Percentiles rank a stretch among this genome's conserved stretches.
Evolutionary conservation across 495 filamentous ascomycete genomes (phyloP).

Genomic region (Penicillium samsonianum): DNA sequence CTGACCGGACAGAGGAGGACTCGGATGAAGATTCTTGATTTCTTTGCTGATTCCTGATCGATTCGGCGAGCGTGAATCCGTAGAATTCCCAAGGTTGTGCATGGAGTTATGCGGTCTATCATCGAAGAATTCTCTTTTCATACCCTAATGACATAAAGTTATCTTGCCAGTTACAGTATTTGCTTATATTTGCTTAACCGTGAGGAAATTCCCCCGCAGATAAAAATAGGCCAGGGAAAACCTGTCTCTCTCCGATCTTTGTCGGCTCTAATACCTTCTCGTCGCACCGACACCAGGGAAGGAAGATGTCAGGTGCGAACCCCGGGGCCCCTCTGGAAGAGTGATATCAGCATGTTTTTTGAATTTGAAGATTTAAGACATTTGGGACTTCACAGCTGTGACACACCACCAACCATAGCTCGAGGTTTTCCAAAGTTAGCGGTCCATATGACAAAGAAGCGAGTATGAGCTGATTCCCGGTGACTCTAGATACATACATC

Average conservation of each 20-base stretch:
- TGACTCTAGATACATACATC: not conserved
- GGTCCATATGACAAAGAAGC: not conserved
- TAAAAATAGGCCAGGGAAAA: conserved; percentile 10
- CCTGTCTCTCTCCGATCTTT: not conserved
- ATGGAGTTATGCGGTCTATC: conserved; percentile 11
- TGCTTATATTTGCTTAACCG: not conserved
- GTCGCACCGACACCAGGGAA: not conserved
- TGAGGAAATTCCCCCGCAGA: not conserved
- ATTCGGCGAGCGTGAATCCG: not conserved
- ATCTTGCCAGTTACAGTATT: not conserved
- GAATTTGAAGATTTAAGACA: not conserved
- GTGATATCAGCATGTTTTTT: not conserved
- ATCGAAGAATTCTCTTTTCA: not conserved
- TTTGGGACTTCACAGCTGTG: not conserved
- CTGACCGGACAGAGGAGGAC: conserved; percentile 25
- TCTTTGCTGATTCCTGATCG: not conserved
- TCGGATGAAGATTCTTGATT: conserved; percentile 18
- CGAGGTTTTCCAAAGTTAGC: not conserved
- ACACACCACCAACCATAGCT: conserved; percentile 6
- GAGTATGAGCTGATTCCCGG: not conserved
- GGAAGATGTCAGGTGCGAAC: not conserved
- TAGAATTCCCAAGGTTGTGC: not conserved
- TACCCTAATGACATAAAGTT: conserved; percentile 7
- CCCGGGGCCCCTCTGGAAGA: not conserved
- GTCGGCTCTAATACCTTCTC: not conserved